These are phyloP conservation scores for Xylaria sp. DNA, from an alignment of 2,329 filamentous ascomycete species.

Conservation along the genomic window DNA sequence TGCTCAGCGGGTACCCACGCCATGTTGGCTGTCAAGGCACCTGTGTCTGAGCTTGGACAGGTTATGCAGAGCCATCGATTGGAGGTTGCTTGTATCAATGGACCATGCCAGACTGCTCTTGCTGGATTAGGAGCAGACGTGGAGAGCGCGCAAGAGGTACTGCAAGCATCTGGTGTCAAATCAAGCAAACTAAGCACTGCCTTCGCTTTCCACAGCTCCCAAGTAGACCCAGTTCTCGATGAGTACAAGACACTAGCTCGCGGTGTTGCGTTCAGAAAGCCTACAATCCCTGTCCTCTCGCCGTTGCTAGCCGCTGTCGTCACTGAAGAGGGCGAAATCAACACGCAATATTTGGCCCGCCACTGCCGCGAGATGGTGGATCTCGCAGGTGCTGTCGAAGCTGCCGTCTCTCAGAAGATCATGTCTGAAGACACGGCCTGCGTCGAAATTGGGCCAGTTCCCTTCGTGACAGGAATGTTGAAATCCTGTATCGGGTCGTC, in stretches of 20 bases:
- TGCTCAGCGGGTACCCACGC: slow-evolving; percentile 48
- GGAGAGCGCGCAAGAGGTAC: slow-evolving; percentile 49
- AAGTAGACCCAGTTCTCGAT: slow-evolving; percentile 62
- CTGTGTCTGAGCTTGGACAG: slow-evolving; percentile 47
- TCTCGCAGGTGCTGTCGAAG: slow-evolving; percentile 23
- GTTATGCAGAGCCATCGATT: slow-evolving; percentile 28
- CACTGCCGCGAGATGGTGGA: slow-evolving; percentile 31
- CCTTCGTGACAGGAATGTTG: slow-evolving; percentile 28
- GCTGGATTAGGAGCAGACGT: slow-evolving; percentile 58
- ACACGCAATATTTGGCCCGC: background rate
- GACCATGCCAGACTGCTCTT: slow-evolving; percentile 64
- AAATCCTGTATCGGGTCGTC: slow-evolving; percentile 16
- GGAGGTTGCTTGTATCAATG: slow-evolving; percentile 65
- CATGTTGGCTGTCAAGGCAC: slow-evolving; percentile 63
- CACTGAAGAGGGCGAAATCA: background rate
- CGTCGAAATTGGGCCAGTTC: slow-evolving; percentile 29
- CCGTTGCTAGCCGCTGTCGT: background rate
- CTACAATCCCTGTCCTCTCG: background rate
- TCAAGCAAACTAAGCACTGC: slow-evolving; percentile 56
- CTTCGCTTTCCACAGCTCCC: slow-evolving; percentile 60
- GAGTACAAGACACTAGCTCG: background rate
- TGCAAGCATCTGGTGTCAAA: slow-evolving; percentile 46
- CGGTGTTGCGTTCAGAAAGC: background rate
- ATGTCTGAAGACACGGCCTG: slow-evolving; percentile 34
- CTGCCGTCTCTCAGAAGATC: slow-evolving; percentile 13